A percentile compares a stretch with the other conserved stretches of the same genome.
Evolutionary conservation across 2,329 filamentous ascomycete species (phyloP).

Genomic region (Trichoderma sp.): DNA sequence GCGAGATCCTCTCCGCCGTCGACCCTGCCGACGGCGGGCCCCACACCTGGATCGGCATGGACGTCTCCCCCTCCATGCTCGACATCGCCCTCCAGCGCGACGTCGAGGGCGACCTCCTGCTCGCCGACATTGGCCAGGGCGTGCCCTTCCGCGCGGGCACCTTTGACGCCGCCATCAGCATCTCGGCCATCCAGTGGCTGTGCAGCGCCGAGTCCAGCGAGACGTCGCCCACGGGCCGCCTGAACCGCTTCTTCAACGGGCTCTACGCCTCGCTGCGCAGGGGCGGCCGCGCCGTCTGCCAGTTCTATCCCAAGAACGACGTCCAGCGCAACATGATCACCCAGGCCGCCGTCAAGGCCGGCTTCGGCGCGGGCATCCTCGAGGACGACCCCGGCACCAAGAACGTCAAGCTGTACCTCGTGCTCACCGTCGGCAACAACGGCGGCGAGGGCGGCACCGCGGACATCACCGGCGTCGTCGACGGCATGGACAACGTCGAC

Average conservation of each 20-base stretch:
- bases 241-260: constrained; percentile 88
- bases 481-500: constrained; percentile 86
- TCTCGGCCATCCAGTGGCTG: constrained; percentile 96
- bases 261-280: constrained; percentile 81
- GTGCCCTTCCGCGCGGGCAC: constrained; percentile 89
- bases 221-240: constrained; percentile 74
- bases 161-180: constrained; percentile 94
- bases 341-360: constrained; percentile 84
- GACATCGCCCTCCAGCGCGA: constrained; percentile 89
- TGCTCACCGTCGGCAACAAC: constrained; percentile 79
- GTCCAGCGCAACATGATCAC: constrained; percentile 90
- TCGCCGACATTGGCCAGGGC: constrained; percentile 94
- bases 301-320: constrained; percentile 98
- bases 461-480: constrained; percentile 88
- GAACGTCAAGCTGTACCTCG: constrained; percentile 93
- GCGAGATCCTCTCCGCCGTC: constrained; percentile 84
- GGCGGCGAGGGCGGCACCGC: constrained; percentile 56
- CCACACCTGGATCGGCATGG: constrained; percentile 97
- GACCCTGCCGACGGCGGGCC: constrained; percentile 73
- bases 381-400: constrained; percentile 97
- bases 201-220: constrained; percentile 93
- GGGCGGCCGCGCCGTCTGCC: constrained; percentile 88
- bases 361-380: constrained; percentile 90
- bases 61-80: constrained; percentile 95
- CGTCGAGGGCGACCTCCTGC: constrained; percentile 88